Evolutionary conservation across 2,329 filamentous ascomycete genomes (phyloP), one percentile per base, ranked within the genome.

Genomic region (Ceratocystis lukuohia): DNA sequence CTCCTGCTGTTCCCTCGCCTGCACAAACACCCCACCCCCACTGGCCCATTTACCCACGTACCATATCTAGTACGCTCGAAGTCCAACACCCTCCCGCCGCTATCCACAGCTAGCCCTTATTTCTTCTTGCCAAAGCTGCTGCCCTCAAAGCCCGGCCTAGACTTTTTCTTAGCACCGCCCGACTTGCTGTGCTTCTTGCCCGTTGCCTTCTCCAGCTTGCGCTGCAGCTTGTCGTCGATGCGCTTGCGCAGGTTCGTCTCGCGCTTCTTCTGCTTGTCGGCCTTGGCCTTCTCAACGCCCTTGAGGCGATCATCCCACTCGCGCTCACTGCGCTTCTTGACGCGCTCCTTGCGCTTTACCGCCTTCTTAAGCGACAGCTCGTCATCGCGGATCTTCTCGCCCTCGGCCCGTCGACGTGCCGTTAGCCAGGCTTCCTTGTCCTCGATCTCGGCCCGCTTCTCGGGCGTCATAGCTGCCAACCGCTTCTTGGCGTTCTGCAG

Each of bases 341-440:
- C 80, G 70, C 87, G 85, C 72, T 96, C 91, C 79, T 96, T 95
- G 70, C 93, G 86, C 82, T 96, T 96, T 70, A 97, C 80, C 0
- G 92, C 89, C 80, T 96, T 96, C 81, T 96, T 96, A 33, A 99
- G 81, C 66, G 96, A 77, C 59, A 83, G 85, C 69, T 91, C 90
- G 74, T 96, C 91, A 73, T 97, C 91, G 68, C 85, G 86, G 44
- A 96, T 87, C 74, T 90, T 89, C 73, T 96, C 92, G 62, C 94
- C 94, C 74, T 96, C 89, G 1, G 88, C 91, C 28, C 88, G 86
- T 76, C 91, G 90, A 76, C 93, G 88, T 1, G 94, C 94, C 61
- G 89, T 93, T 68, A 96, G 80, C 94, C 94, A 99, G 67, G 87
- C 80, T 72, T 99, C 93, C 79, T 97, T 97, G 76, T 96, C 90